These are phyloP conservation scores for Eucalyptus rudis DNA, from an alignment of 345 rosid species.

Conservation along the genomic window DNA sequence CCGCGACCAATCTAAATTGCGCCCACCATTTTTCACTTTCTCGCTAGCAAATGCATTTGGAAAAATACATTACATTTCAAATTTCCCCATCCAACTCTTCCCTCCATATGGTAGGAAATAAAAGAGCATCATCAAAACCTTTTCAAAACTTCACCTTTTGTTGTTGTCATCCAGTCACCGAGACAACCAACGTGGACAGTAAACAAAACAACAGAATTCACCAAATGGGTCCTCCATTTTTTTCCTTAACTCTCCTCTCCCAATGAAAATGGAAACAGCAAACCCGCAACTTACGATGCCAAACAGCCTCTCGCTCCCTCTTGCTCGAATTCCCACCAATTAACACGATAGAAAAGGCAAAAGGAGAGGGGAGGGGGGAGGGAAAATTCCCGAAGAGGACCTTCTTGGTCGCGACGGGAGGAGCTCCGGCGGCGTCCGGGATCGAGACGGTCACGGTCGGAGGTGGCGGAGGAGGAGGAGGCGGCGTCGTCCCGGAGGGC, in stretches of 20 bases:
- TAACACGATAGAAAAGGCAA: not conserved
- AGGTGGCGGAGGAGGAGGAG: not conserved
- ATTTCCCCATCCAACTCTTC: not conserved
- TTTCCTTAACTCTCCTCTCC: not conserved
- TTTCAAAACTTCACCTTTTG: not conserved
- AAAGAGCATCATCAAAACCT: not conserved
- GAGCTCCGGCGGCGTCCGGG: not conserved
- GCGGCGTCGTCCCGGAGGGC: conserved; percentile 3
- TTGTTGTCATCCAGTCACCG: not conserved
- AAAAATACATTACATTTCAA: not conserved
- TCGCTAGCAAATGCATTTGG: not conserved
- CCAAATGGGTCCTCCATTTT: not conserved
- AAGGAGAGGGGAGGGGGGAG: too few relatives aligned
- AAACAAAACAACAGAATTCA: not conserved
- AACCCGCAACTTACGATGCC: too few relatives aligned
- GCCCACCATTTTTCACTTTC: not conserved
- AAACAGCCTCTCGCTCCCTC: not conserved
- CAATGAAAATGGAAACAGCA: not conserved
- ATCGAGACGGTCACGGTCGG: not conserved
- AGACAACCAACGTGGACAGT: not conserved
- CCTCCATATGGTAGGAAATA: not conserved
- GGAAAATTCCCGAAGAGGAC: not conserved
- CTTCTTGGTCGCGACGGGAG: conserved; percentile 35
- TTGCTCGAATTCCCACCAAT: not conserved
- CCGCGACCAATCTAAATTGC: not conserved